phyloP scores from a whole-genome alignment of 108 stramenopile genomes.

The Nitzschia sp. region DNA sequence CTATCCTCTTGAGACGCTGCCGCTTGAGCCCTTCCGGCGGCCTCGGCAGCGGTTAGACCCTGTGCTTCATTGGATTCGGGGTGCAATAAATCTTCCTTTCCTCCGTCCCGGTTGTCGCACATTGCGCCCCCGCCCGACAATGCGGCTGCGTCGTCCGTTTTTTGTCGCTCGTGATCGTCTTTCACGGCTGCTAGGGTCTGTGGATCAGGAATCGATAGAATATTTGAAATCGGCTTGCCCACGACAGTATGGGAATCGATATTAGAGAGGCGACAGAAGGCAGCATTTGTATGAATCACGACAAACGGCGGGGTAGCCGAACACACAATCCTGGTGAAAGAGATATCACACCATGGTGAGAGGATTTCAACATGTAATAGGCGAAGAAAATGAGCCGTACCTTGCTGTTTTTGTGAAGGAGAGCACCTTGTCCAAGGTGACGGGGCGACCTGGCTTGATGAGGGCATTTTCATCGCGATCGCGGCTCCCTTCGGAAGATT shows the following conservation, averaged over 20 bases:
- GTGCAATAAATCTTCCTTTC: background rate
- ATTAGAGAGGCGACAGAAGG: conserved; percentile 64
- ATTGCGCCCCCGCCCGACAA: background rate
- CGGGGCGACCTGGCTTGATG: conserved; percentile 56
- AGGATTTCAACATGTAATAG: too few relatives aligned
- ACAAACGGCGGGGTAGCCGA: conserved; percentile 58
- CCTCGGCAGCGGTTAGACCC: conserved; percentile 31
- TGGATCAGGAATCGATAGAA: conserved; percentile 40
- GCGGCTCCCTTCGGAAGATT: conserved; percentile 58
- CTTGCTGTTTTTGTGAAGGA: conserved; percentile 65
- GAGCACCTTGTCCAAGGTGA: conserved; percentile 65
- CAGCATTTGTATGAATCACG: conserved; percentile 69
- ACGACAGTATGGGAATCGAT: conserved; percentile 62
- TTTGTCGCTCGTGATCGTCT: background rate
- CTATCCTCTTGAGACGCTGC: conserved; percentile 25
- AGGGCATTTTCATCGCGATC: conserved; percentile 27
- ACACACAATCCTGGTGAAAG: conserved; percentile 36
- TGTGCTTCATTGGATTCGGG: background rate
- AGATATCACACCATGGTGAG: background rate
- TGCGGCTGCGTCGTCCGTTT: background rate
- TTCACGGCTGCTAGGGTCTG: conserved; percentile 5
- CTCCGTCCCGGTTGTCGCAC: background rate
- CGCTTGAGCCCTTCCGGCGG: conserved; percentile 30
- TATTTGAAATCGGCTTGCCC: conserved; percentile 52
- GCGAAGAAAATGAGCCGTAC: too few relatives aligned